Percentiles rank a stretch among this genome's conserved stretches.
phyloP scores from a whole-genome alignment of 345 rosid species.

The Kernera saxatilis region DNA sequence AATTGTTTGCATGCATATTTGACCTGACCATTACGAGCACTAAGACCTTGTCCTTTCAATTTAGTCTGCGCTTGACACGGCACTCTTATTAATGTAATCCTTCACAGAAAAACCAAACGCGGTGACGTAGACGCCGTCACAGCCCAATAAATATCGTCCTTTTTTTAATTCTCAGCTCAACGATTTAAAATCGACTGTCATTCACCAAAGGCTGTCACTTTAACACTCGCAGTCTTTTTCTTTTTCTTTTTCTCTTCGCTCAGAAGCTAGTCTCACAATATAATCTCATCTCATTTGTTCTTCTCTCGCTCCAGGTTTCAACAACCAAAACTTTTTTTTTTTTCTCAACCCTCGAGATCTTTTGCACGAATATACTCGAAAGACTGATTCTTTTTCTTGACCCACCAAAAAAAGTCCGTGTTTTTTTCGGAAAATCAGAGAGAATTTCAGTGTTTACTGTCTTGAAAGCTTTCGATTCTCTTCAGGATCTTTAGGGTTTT shows the following conservation, averaged over 20 bases:
- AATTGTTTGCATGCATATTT: constrained; percentile 13
- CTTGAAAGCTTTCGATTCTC: background rate
- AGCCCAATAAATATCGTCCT: constrained; percentile 7
- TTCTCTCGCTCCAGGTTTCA: background rate
- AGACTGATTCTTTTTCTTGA: constrained; percentile 1
- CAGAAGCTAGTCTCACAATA: background rate
- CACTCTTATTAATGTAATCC: background rate
- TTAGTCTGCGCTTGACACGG: constrained; percentile 32
- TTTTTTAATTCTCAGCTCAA: background rate
- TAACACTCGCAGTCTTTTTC: constrained; percentile 1
- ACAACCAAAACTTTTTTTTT: background rate
- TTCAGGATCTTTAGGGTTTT: background rate
- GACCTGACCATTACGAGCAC: constrained; percentile 12
- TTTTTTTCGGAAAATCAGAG: background rate
- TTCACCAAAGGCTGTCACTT: constrained; percentile 16
- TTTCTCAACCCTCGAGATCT: constrained; percentile 1
- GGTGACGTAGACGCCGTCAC: constrained; percentile 20
- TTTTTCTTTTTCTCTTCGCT: background rate
- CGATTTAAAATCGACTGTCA: constrained; percentile 1
- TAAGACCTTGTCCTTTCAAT: constrained; percentile 21
- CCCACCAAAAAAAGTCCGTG: background rate
- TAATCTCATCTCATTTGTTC: background rate
- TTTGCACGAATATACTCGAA: constrained; percentile 17
- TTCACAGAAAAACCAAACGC: background rate
- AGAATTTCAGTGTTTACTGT: background rate